Conservation (phyloP, 2,329 filamentous ascomycete genomes). For the Aspergillus sp. region DNA sequence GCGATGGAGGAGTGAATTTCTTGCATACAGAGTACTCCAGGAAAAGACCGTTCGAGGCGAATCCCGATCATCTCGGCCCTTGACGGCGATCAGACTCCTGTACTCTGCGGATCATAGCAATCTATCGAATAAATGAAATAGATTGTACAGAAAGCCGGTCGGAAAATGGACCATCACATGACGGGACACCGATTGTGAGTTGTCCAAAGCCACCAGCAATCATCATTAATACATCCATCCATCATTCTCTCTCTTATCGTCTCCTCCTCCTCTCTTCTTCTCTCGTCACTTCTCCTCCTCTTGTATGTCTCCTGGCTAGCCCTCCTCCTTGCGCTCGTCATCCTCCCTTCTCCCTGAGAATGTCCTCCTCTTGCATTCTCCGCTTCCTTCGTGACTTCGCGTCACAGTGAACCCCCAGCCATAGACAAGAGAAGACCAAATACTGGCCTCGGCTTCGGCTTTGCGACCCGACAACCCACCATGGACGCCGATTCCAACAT, state of each 20-base stretch:
- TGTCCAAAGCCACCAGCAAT: conserved; percentile 19
- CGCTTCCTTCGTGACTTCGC: conserved; percentile 30
- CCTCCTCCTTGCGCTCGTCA: conserved; percentile 19
- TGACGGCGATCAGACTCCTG: not conserved
- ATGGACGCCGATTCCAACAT: conserved; percentile 9
- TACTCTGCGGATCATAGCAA: not conserved
- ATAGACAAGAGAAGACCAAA: conserved; percentile 7
- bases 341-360: conserved; percentile 28
- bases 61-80: no score
- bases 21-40: no score
- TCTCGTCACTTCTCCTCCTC: conserved; percentile 13
- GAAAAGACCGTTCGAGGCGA: no score
- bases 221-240: conserved; percentile 3
- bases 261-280: conserved; percentile 4
- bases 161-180: conserved; percentile 25
- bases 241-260: conserved; percentile 4
- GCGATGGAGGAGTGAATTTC: no score
- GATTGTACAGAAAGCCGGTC: not conserved
- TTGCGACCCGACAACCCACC: conserved; percentile 9
- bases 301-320: conserved; percentile 19
- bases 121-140: not conserved
- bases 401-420: conserved; percentile 19
- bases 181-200: conserved; percentile 22
- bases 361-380: conserved; percentile 28
- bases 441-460: conserved; percentile 14